Evolutionary conservation across 192 early-diverging fungal species (phyloP), one percentile per base, ranked within the genome.

Genomic region (Umbelopsis isabellina): DNA sequence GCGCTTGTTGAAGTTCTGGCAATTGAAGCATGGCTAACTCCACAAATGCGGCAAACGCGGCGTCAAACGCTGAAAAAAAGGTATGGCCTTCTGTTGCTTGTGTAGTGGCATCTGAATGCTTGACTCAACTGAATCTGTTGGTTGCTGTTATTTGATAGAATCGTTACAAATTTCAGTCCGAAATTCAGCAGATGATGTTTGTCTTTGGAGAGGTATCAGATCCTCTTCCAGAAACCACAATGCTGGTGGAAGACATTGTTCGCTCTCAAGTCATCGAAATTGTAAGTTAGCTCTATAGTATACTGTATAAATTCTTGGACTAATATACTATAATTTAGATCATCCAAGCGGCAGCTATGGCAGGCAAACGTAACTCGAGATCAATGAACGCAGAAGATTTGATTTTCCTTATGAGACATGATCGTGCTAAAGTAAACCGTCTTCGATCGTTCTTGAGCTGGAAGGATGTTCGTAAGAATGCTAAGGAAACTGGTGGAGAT

Each of bases 121-220:
- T 41, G 10, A 9, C 37, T 41, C 6, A 30, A 41, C 2, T 9
- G 37, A 41, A 3, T 30, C 27, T 41, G 37, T 41, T 41, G 10
- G 23, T 35, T 15, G 55, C 3, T 35, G 16, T 16, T 33, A 16
- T 27, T 12, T 13, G 27, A 30, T 35, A 61, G 55, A 61, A 10
- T 18, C 55, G 55, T 8, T 61, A 61, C 25, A 61, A 61, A 25
- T 77, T 77, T 74, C 85, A 86, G 37, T 89, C 84, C 23, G 94
- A 96, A 78, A 96, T 96, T 70, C 89, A 92, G 77, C 92, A 97
- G 86, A 98, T 98, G 97, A 99, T 99, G 97, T 99, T 95, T 85
- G 97, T 98, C 33, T 94, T 94, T 87, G 97, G 96, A 44, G 96
- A 99, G 74, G 92, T 97, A 46, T 80, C 87, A 37, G 95, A 97